Evolutionary conservation across 768 basidiomycete genomes (phyloP), one percentile per base, ranked within the genome.

Genomic region (Pleurotus giganteus): DNA sequence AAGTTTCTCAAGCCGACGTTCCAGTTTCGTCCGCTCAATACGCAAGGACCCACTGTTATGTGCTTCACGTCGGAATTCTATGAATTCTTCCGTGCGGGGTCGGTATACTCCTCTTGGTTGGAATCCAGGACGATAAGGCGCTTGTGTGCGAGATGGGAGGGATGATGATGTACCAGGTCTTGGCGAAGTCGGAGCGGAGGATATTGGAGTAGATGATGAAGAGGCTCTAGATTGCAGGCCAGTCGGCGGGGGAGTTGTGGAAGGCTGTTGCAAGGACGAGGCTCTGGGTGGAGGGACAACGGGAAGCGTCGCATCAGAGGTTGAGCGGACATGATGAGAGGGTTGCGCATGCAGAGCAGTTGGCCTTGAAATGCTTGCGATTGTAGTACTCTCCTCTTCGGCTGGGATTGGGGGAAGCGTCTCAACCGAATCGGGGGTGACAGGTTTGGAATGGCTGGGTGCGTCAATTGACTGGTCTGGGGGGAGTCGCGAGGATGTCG

Each of bases 41-140:
- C 86, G 82, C 15, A 57, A 61, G 11, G 63, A 47, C 17, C 71
- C 69, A 27, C 65, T 60, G 11, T 65, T 58, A 9, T 60, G 60
- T 21, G 68, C 72, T 54, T 71, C 69, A 47, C 68, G 69, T 37
- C 80, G 74, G 9, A 75, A 59, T 3, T 79, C 78, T 54, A 85
- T 54, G 62, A 93, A 98, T 52, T 92, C 89, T 53, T 91, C 93
- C 5, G 94, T 97, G 32, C 88, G 81, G 4, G 80, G 84, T 11
- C 86, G 74, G 65, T 83, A 87, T 4, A 94, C 83, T 4, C 95
- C 95, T 62, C 80, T 88, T 4, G 96, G 96, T 66, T 99, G 96
- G 66, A 98, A 99, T 1, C 94, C 93, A 2, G 91, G 85, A 43
- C 88, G 85, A 66, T 98, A 98, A 1, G 87, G 89, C 0, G 86